Conservation (phyloP, 495 filamentous ascomycete genomes). For the Choiromyces venosus region DNA sequence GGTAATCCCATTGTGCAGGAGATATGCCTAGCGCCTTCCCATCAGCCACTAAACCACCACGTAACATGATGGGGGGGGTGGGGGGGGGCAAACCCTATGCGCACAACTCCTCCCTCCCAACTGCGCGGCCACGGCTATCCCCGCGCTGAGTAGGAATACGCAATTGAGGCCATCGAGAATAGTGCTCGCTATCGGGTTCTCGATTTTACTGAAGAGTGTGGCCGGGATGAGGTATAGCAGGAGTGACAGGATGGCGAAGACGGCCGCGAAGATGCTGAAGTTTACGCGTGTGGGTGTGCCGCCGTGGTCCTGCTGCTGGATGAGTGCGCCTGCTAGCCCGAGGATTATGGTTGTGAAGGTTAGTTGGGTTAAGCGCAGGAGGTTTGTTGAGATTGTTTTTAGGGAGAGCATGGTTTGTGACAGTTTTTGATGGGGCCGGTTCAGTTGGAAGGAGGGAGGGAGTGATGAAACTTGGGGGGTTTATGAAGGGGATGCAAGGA, state of each 20-base stretch:
- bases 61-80: not conserved
- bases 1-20: constrained; percentile 31
- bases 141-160: constrained; percentile 37
- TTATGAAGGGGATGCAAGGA: not conserved
- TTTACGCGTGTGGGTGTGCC: constrained; percentile 40
- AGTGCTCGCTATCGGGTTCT: constrained; percentile 15
- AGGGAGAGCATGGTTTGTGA: not conserved
- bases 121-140: constrained; percentile 37
- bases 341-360: constrained; percentile 29
- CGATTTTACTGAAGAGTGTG: constrained; percentile 19
- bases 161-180: constrained; percentile 30
- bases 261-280: constrained; percentile 35
- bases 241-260: constrained; percentile 24
- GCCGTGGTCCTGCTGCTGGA: constrained; percentile 34
- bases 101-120: constrained; percentile 24
- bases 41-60: constrained; percentile 4
- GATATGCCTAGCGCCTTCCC: constrained; percentile 7
- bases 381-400: not conserved
- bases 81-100: constrained; percentile 5
- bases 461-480: not conserved
- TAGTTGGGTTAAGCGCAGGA: constrained; percentile 19
- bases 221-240: constrained; percentile 36
- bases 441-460: not conserved
- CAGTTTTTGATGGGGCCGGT: not conserved
- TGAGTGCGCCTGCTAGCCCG: constrained; percentile 32